These are phyloP conservation scores for Fusarium dlaminii DNA, from an alignment of 2,329 filamentous ascomycete genomes.

Conservation along the genomic window DNA sequence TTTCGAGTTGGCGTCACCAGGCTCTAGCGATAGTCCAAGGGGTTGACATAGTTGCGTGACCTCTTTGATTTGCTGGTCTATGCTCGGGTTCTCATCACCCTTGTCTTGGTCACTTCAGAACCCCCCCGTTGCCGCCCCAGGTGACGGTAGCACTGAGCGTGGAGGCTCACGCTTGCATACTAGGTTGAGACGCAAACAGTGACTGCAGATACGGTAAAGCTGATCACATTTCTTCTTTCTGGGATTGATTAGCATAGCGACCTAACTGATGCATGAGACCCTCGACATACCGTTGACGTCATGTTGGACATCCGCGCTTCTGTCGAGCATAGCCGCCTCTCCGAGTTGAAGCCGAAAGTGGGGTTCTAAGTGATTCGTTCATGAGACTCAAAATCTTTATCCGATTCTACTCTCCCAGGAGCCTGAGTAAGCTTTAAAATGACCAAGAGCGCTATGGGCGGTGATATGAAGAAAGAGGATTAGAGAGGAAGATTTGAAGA, in stretches of 20 bases:
- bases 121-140: background rate
- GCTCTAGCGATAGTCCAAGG: background rate
- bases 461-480: background rate
- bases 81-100: background rate
- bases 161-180: background rate
- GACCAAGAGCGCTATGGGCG: background rate
- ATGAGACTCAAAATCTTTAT: background rate
- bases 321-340: slow-evolving; percentile 33
- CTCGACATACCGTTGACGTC: slow-evolving; percentile 17
- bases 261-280: background rate
- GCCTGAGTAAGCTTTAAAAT: no score
- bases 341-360: background rate
- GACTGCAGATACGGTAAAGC: background rate
- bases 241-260: background rate
- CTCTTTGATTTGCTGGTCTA: background rate
- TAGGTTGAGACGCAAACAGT: background rate
- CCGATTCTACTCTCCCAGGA: background rate
- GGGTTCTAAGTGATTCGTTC: background rate
- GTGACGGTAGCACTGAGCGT: background rate
- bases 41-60: background rate
- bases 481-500: background rate
- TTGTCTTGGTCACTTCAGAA: background rate
- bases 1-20: background rate
- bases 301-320: slow-evolving; percentile 35
- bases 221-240: background rate